Percentiles rank a stretch among this genome's conserved stretches.
Conservation (phyloP, 768 basidiomycete species). For the Leucocoprinus sp. region DNA sequence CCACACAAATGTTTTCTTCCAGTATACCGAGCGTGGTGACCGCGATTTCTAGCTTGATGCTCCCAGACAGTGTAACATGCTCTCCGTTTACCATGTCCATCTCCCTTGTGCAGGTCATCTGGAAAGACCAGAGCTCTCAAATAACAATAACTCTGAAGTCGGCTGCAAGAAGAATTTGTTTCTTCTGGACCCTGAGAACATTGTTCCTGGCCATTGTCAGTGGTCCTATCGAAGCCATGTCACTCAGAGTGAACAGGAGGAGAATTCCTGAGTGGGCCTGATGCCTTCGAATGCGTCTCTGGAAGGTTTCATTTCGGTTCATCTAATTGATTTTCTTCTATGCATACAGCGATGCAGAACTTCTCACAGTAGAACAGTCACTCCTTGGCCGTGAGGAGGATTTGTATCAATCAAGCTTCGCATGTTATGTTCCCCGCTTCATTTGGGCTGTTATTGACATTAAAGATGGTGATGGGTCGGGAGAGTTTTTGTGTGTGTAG, state of each 20-base stretch:
- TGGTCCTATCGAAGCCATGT: constrained; percentile 93
- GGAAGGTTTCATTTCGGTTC: constrained; percentile 10
- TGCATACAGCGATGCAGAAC: constrained; percentile 62
- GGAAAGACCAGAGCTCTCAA: constrained; percentile 32
- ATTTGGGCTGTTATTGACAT: no score
- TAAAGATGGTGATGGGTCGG: no score
- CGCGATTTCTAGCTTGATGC: no score
- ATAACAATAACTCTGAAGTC: constrained; percentile 46
- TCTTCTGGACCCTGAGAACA: constrained; percentile 89
- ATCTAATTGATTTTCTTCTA: no score
- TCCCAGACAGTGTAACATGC: constrained; percentile 40
- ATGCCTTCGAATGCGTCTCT: constrained; percentile 69
- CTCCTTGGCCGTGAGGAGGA: constrained; percentile 88
- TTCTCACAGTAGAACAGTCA: constrained; percentile 67
- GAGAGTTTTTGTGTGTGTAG: no score
- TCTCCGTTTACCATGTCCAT: constrained; percentile 34
- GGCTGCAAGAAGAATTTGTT: constrained; percentile 88
- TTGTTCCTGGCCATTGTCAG: constrained; percentile 88
- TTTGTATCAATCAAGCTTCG: no score
- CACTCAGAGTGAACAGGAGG: constrained; percentile 64
- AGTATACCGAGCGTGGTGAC: constrained; percentile 62
- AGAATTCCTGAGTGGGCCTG: constrained; percentile 55
- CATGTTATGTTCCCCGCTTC: no score
- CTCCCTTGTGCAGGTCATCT: constrained; percentile 24
- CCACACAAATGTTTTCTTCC: constrained; percentile 53